Evolutionary conservation across 495 filamentous ascomycete genomes (phyloP).

Genomic region (Chaetomium cochliodes): DNA sequence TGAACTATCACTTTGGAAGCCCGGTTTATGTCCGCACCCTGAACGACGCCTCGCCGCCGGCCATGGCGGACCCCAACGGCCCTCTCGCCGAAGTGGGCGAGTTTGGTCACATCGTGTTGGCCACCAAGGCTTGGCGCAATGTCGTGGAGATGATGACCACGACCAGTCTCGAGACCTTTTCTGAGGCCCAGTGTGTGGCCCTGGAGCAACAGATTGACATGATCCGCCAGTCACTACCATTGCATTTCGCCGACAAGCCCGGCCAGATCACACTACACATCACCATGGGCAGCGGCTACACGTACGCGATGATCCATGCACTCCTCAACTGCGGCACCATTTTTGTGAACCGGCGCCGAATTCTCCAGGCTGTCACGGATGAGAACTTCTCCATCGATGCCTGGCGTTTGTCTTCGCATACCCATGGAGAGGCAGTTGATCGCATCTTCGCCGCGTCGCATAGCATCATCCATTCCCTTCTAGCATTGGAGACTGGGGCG

Average conservation of each 20-base stretch:
- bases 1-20: constrained; percentile 52
- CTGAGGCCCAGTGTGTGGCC: constrained; percentile 44
- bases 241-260: constrained; percentile 51
- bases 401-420: constrained; percentile 44
- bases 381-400: constrained; percentile 47
- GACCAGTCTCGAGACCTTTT: constrained; percentile 45
- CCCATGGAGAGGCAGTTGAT: constrained; percentile 44
- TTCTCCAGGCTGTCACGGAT: constrained; percentile 49
- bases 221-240: constrained; percentile 46
- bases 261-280: constrained; percentile 53
- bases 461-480: constrained; percentile 47
- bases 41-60: constrained; percentile 37
- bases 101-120: constrained; percentile 53
- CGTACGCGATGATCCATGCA: constrained; percentile 52
- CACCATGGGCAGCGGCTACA: constrained; percentile 54
- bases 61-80: constrained; percentile 35
- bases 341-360: constrained; percentile 52
- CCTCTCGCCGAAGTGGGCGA: constrained; percentile 48
- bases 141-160: constrained; percentile 54
- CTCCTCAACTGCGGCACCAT: constrained; percentile 52
- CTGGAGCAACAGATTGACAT: constrained; percentile 48
- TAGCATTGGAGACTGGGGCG: constrained; percentile 45
- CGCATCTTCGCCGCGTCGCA: constrained; percentile 51
- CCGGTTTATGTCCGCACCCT: constrained; percentile 49
- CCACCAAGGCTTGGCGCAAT: constrained; percentile 52